Evolutionary conservation across 331 rosid species (phyloP).

Genomic region (Rosa hybrid): DNA sequence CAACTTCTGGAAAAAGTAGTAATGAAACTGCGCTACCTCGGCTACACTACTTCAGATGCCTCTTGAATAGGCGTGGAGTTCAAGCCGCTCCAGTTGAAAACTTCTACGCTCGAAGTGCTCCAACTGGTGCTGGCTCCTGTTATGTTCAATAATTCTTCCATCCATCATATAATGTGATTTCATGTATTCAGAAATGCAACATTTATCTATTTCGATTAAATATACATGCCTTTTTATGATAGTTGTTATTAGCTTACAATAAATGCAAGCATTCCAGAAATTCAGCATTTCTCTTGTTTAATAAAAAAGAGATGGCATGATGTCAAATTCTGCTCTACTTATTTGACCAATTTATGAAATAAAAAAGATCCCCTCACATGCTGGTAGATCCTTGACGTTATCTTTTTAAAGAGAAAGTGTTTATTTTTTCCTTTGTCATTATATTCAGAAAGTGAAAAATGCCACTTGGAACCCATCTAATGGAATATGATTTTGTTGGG

Average conservation of each 20-base stretch:
- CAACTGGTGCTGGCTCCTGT: slow-evolving; percentile 86
- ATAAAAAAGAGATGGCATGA: background rate
- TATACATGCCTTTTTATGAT: background rate
- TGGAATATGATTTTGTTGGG: background rate
- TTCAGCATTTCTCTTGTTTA: slow-evolving; percentile 3
- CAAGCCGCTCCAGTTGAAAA: slow-evolving; percentile 85
- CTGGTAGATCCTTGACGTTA: background rate
- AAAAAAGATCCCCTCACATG: slow-evolving; percentile 3
- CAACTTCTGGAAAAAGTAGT: slow-evolving; percentile 35
- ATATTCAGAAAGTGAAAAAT: background rate
- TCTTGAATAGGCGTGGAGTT: slow-evolving; percentile 74
- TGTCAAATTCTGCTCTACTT: background rate
- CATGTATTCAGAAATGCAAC: background rate
- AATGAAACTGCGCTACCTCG: slow-evolving; percentile 49
- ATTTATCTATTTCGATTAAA: background rate
- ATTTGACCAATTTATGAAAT: background rate
- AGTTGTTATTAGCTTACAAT: background rate
- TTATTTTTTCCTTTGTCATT: background rate
- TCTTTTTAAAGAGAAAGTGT: background rate
- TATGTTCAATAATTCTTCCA: slow-evolving; percentile 48
- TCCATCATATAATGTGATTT: background rate
- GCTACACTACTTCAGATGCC: slow-evolving; percentile 84
- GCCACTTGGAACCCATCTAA: background rate
- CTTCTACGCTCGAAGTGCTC: slow-evolving; percentile 59
- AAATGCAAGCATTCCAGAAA: background rate